phyloP scores from a whole-genome alignment of 164 flowering plant species.

The Nymphaea thermarum region DNA sequence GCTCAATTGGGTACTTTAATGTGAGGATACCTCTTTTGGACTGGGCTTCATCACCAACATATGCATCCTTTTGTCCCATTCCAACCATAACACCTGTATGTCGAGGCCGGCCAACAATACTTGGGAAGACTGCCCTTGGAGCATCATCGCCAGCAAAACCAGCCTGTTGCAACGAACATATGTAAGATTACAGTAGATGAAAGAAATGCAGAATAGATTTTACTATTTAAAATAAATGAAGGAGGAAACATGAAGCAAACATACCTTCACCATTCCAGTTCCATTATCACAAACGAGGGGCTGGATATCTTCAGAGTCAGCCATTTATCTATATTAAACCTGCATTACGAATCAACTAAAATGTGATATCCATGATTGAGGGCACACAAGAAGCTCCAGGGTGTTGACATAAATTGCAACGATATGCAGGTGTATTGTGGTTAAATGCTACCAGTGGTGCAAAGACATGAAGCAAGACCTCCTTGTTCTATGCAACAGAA shows the following conservation, averaged over 20 bases:
- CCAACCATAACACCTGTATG: constrained; percentile 82
- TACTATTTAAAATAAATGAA: not conserved
- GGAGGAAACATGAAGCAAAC: not conserved
- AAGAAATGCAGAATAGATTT: too few relatives aligned
- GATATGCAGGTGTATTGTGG: too few relatives aligned
- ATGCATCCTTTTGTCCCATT: constrained; percentile 77
- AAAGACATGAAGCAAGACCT: too few relatives aligned
- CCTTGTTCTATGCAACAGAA: too few relatives aligned
- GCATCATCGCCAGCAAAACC: constrained; percentile 82
- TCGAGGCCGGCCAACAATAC: constrained; percentile 67
- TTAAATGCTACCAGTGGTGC: too few relatives aligned
- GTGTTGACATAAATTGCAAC: too few relatives aligned
- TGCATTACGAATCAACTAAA: constrained; percentile 1
- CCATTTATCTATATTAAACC: constrained; percentile 23
- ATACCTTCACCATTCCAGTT: constrained; percentile 68
- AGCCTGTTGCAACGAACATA: constrained; percentile 22
- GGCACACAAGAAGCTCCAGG: too few relatives aligned
- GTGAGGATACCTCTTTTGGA: constrained; percentile 72
- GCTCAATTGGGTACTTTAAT: constrained; percentile 66
- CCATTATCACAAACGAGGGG: constrained; percentile 71
- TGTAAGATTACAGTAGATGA: too few relatives aligned
- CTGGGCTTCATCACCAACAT: constrained; percentile 72
- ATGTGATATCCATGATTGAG: too few relatives aligned
- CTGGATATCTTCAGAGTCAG: constrained; percentile 51
- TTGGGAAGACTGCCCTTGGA: constrained; percentile 65